Evolutionary conservation across 2,329 filamentous ascomycete species (phyloP).

Genomic region (Arthrobotrys pseudoclavata): DNA sequence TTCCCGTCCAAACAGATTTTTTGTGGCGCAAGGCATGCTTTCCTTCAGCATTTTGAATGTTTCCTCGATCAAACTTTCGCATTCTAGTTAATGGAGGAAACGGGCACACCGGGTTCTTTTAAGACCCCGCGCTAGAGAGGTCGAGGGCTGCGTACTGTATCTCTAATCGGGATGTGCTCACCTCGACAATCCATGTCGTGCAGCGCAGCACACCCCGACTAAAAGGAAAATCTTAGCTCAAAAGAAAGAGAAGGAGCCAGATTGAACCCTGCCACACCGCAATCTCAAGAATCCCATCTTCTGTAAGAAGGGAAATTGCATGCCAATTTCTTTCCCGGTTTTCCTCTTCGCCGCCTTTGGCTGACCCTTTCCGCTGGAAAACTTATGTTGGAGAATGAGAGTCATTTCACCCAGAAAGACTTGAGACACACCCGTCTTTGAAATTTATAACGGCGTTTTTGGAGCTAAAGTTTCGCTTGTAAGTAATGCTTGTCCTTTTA

Average conservation of each 20-base stretch:
- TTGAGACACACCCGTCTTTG: conserved; percentile 18
- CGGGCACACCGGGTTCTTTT: conserved; percentile 51
- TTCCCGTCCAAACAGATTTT: conserved; percentile 4
- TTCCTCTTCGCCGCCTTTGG: conserved; percentile 27
- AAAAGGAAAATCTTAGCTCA: too few species aligned
- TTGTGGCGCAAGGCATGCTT: conserved; percentile 3
- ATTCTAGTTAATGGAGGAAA: conserved; percentile 31
- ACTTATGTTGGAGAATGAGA: conserved; percentile 10
- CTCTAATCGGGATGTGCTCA: conserved; percentile 51
- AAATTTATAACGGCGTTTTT: conserved; percentile 42
- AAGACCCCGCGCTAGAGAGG: conserved; percentile 44
- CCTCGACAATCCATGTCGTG: too few species aligned
- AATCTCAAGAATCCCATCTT: conserved; percentile 61
- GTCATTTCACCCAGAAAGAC: conserved; percentile 12
- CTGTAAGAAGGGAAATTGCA: conserved; percentile 59
- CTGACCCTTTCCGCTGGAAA: conserved; percentile 21
- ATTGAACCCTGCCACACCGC: conserved; percentile 58
- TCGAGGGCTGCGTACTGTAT: conserved; percentile 35
- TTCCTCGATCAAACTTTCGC: conserved; percentile 18
- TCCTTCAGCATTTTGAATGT: not conserved
- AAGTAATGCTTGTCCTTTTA: conserved; percentile 10
- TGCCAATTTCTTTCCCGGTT: conserved; percentile 58
- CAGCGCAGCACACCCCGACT: conserved; percentile 32
- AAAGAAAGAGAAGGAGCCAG: too few species aligned
- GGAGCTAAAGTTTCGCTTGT: conserved; percentile 6